Base-by-base conservation (phyloP, 2,329 filamentous ascomycete species). In the Fusarium oligoseptatum region DNA sequence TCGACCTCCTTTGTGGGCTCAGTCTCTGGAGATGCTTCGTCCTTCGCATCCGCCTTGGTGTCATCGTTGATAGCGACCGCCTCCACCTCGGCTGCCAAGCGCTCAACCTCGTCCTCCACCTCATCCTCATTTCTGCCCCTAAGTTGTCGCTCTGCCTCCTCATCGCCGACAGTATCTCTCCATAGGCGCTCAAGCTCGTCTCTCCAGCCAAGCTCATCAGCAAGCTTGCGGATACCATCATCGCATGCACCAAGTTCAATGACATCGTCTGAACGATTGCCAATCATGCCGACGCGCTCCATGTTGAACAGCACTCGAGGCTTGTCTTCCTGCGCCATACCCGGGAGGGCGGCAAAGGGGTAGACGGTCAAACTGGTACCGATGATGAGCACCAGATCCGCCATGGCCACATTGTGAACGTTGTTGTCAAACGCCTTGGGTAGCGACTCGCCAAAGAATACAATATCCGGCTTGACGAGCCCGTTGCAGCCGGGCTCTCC, bases 381-480 rank as follows among this genome's bases (percentile, higher is more conserved):
- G 86, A 98, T 92, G 24, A 98, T 88, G 62, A 98, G 92, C 48
- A 93, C 89, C 3, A 98, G 84, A 80, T 98, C 95, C 0, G 94
- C 93, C 77, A 88, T 83, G 2, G 83, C 84, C 0, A 90, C 88
- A 14, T 92, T 82, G 45, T 85, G 71, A 10, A 80, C 76, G 29
- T 84, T 81, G 24, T 81, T 72, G 1, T 80, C 77, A 65, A 86
- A 86, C 0, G 73, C 71, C 43, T 79, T 76, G 0, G 85, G 84
- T 3, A 95, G 83, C 1, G 89, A 83, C 81, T 95, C 95, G 60
- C 95, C 95, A 77, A 98, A 98, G 84, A 98, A 98, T 37, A 97
- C 95, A 80, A 98, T 98, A 78, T 98, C 94, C 0, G 95, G 95
- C 84, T 98, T 98, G 41, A 98, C 94, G 3, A 97, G 85, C 0